Evolutionary conservation across 2,329 filamentous ascomycete species (phyloP), one percentile per base, ranked within the genome.

Genomic region (Microsporum audouinii): DNA sequence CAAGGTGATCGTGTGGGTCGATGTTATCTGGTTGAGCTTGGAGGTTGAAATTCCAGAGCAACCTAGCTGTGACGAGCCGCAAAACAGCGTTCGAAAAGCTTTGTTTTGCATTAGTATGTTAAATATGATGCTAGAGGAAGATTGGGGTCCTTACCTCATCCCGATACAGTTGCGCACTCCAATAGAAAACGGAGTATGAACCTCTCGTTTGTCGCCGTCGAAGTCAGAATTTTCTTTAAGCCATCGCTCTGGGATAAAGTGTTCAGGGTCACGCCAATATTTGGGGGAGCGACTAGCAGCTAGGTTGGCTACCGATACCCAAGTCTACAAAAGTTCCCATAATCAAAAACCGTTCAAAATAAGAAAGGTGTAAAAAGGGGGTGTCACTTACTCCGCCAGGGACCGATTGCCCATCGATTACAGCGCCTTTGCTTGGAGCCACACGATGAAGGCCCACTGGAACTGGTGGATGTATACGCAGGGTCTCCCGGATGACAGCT

Each of bases 401-500:
- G 2, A 47, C 43, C 7, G 17, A 23, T 7, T 17, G 43, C 5
- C 43, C 43, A 29, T 47, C 43, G 10, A 47, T 47, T 8, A 29
- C 43, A 8, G 6, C 6, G 1, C 43, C 43, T 4, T 29, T 47
- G 10, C 23, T 8, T 0, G 88, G 88, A 0, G 89, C 86, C 51
- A 91, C 77, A 63, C 89, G 82, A 72, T 92, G 88, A 49, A 92
- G 77, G 0, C 85, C 84, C 3, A 91, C 75, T 0, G 88, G 88
- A 0, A 86, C 81, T 0, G 88, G 87, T 0, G 89, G 88, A 70
- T 91, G 87, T 66, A 90, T 70, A 10, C 88, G 83, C 76, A 91
- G 88, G 3, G 86, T 83, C 71, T 94, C 89, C 68, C 91, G 88
- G 67, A 92, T 80, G 60, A 84, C 85, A 2, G 88, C 88, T 68